phyloP scores from a whole-genome alignment of 2,329 filamentous ascomycete genomes.

The Ophiostoma novo-ulmi region DNA sequence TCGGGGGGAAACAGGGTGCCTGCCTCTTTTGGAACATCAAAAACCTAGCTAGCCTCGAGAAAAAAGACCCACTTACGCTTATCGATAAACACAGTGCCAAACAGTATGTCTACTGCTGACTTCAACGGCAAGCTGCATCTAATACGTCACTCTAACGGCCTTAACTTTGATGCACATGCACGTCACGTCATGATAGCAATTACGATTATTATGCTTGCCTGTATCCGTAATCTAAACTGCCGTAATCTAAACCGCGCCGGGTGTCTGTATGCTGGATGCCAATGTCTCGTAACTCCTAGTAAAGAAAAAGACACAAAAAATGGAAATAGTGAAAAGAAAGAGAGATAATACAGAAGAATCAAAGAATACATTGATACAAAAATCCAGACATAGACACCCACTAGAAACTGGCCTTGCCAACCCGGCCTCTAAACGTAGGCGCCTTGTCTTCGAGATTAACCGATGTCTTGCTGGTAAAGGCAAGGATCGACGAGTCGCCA shows the following conservation, averaged over 20 bases:
- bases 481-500: slow-evolving; percentile 35
- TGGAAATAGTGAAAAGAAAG: neutral
- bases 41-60: neutral
- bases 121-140: neutral
- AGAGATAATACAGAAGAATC: neutral
- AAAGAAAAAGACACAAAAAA: neutral
- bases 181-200: neutral
- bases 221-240: neutral
- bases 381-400: neutral
- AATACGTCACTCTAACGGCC: neutral
- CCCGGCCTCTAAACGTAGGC: neutral
- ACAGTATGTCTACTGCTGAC: neutral
- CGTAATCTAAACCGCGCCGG: neutral
- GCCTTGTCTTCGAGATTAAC: slow-evolving; percentile 36
- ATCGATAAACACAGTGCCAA: slow-evolving; percentile 17
- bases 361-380: neutral
- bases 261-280: slow-evolving; percentile 1
- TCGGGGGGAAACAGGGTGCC: slow-evolving; percentile 1
- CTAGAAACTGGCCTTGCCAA: neutral
- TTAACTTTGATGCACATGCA: neutral
- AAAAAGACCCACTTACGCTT: slow-evolving; percentile 13
- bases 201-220: neutral
- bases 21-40: neutral
- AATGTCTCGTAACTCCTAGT: neutral
- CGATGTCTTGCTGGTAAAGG: slow-evolving; percentile 38